A percentile compares a stretch with the other conserved stretches of the same genome.
phyloP scores from a whole-genome alignment of 2,329 filamentous ascomycete species.

The Pyrenochaeta sp. region DNA sequence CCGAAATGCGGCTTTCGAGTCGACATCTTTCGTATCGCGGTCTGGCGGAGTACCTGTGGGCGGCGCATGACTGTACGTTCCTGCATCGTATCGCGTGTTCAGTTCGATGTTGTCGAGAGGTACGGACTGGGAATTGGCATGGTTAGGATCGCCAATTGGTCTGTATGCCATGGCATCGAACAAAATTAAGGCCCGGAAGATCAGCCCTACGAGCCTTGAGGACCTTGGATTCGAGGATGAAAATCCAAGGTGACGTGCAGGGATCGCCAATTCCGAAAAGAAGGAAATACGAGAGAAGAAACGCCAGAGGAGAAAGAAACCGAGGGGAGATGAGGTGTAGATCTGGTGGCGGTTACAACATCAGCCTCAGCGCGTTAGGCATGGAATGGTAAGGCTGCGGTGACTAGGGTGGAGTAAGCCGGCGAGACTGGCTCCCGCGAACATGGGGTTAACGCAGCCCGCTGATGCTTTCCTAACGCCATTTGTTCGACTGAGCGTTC shows the following conservation, averaged over 20 bases:
- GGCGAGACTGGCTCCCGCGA: not conserved
- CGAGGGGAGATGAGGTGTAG: not conserved
- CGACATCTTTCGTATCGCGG: conserved; percentile 4
- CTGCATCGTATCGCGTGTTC: conserved; percentile 14
- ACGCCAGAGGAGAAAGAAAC: not conserved
- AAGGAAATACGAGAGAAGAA: not conserved
- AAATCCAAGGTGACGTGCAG: not conserved
- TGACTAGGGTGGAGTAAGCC: not conserved
- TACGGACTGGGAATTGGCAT: not conserved
- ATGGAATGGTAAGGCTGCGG: not conserved
- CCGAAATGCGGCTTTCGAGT: conserved; percentile 7
- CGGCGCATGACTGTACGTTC: conserved; percentile 10
- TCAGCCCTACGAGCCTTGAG: not conserved
- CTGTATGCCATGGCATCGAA: conserved; percentile 1
- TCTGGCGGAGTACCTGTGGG: conserved; percentile 8
- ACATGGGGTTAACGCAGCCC: no score
- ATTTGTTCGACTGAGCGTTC: not conserved
- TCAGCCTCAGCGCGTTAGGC: not conserved
- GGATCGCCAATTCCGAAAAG: not conserved
- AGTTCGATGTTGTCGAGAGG: conserved; percentile 14
- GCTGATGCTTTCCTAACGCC: not conserved
- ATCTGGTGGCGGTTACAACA: not conserved
- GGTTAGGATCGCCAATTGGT: not conserved
- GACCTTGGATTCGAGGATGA: not conserved
- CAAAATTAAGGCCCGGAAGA: not conserved